Base-by-base conservation (phyloP, 2,329 filamentous ascomycete genomes). In the Fusarium verrucosum region DNA sequence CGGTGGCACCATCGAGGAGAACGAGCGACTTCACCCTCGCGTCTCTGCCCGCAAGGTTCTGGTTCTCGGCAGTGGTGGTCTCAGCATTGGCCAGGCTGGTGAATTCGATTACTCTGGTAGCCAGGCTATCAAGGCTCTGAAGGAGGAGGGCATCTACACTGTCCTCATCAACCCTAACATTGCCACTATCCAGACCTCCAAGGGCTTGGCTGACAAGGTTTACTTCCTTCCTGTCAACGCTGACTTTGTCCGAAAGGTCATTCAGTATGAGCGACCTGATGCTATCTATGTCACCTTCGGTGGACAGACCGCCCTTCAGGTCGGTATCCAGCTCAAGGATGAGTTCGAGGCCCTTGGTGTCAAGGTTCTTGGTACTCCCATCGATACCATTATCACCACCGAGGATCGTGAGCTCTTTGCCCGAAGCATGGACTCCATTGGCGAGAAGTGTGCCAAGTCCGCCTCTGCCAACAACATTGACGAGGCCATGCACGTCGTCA, bases 101-200 rank as follows among this genome's bases (percentile, higher is more conserved):
- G 95, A 99, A 78, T 99, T 99, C 70, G 95, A 99, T 77, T 99
- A 99, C 82, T 98, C 95, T 50, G 95, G 95, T 65, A 96, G 92
- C 78, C 95, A 99, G 79, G 95, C 94, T 41, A 98, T 99, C 83
- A 99, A 99, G 83, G 95, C 95, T 33, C 77, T 99, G 72, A 98
- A 98, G 80, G 91, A 98, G 77, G 95, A 98, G 80, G 94, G 94
- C 61, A 97, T 98, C 72, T 98, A 97, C 82, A 97, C 95, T 4
- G 90, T 99, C 65, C 83, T 99, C 65, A 98, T 99, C 85, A 99
- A 99, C 81, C 95, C 95, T 56, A 99, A 99, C 77, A 98, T 99
- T 76, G 95, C 95, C 68, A 99, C 95, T 1, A 98, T 98, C 64
- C 95, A 99, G 78, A 99, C 95, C 6, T 98, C 95, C 50, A 97